These are phyloP conservation scores for Inga leiocalycina DNA, from an alignment of 306 rosid genomes.

Conservation along the genomic window DNA sequence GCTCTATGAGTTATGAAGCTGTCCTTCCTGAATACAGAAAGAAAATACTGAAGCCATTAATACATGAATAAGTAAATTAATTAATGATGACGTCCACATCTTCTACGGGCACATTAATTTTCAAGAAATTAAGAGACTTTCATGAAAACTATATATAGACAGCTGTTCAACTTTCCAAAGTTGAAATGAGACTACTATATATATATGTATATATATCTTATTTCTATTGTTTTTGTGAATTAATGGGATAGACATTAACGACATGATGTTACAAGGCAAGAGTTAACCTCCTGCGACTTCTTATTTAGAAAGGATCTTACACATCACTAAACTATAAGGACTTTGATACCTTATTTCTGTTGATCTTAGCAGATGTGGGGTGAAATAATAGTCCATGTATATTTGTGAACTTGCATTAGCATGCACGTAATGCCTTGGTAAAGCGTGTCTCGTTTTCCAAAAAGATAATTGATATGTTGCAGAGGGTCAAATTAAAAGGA, in stretches of 20 bases:
- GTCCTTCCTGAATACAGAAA: constrained; percentile 72
- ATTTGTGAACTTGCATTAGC: constrained; percentile 26
- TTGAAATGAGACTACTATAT: background rate
- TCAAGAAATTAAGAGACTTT: background rate
- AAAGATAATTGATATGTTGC: constrained; percentile 32
- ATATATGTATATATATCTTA: no score
- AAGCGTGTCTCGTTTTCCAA: constrained; percentile 34
- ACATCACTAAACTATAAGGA: no score
- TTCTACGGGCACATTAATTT: background rate
- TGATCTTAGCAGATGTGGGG: background rate
- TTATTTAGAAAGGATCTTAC: no score
- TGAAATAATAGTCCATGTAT: constrained; percentile 31
- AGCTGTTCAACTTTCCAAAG: background rate
- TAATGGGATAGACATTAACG: no score
- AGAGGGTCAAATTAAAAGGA: constrained; percentile 40
- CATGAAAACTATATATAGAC: background rate
- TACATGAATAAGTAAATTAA: background rate
- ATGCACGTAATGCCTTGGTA: constrained; percentile 29
- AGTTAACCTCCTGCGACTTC: no score
- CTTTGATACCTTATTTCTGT: background rate
- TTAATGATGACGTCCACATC: background rate
- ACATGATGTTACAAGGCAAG: no score
- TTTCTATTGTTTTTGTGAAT: no score
- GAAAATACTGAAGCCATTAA: background rate
- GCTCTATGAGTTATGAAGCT: constrained; percentile 97